Evolutionary conservation across 768 basidiomycete genomes (phyloP), one percentile per base, ranked within the genome.

Genomic region (Guyanaporus albipodus): DNA sequence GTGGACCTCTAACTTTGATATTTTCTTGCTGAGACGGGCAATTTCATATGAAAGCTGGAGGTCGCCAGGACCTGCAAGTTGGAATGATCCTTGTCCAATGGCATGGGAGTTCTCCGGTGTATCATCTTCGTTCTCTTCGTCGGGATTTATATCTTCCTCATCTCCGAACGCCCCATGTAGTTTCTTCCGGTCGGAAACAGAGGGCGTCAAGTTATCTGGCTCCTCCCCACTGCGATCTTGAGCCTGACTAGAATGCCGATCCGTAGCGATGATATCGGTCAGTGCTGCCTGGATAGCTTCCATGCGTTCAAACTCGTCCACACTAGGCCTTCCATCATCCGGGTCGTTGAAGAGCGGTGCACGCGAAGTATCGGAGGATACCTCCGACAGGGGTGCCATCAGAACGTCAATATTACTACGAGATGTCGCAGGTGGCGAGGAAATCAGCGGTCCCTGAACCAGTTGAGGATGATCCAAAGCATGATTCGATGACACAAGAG

Each of bases 281-380:
- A 99, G 72, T 4, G 96, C 96, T 8, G 93, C 93, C 58, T 93
- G 92, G 17, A 98, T 96, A 3, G 95, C 94, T 57, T 93, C 91
- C 82, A 98, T 96, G 31, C 91, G 76, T 55, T 86, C 77, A 42
- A 86, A 79, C 64, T 95, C 86, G 38, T 79, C 82, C 52, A 70
- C 70, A 49, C 74, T 78, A 49, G 50, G 67, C 48, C 58, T 61
- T 4, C 54, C 62, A 49, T 91, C 86, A 50, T 87, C 84, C 1
- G 86, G 83, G 56, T 90, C 87, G 54, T 85, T 80, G 52, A 94
- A 93, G 18, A 94, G 72, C 8, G 88, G 88, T 0, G 85, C 81
- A 36, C 89, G 74, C 2, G 79, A 66, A n/a, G 75, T 67, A 21
- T 80, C 75, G 1, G 77, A 72, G 9, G 74, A 68, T 6, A 66